Evolutionary conservation across 108 stramenopile genomes (phyloP), one percentile per base, ranked within the genome.

Genomic region (Cyclotella atomus): DNA sequence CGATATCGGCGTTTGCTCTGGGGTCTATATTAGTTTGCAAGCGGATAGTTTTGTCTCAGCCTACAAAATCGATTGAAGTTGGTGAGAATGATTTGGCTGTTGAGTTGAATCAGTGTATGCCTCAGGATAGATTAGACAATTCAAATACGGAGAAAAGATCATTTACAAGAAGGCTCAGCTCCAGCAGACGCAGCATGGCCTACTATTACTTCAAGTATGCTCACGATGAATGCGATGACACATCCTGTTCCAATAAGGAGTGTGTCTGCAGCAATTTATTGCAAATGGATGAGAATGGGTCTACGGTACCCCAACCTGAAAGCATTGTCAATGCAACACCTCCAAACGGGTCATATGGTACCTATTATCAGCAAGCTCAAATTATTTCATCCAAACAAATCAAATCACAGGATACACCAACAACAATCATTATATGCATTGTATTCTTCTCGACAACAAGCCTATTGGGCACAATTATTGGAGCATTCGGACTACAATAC

Each of bases 171-270:
- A 38, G 60, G 41, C 21, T 41, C 14, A 61, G 36, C 41, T 36
- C 60, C 19, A 61, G 60, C 41, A 36, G 36, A 38, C n/a, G 60
- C 19, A 61, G 35, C 21, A 61, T 61, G 34, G 60, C 60, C 2
- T 61, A 61, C 21, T 38, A 61, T 61, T 61, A 61, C 14, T 61
- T 61, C 36, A 61, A 61, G 36, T 61, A 61, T 41, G 36, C 60
- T 61, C 38, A 61, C 41, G 60, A 41, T 14, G 60, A 61, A 24
- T 61, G 60, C 20, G 60, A 41, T 9, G 8, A 20, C 24, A 23
- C 10, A 3, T 7, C 36, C 14, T 61, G 60, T 61, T 15, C 20
- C 21, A 61, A 61, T 16, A 61, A 38, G 15, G 60, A 61, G 23
- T 38, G 60, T 24, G 60, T 38, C 0, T 61, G 60, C 24, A 41